A percentile compares a stretch with the other conserved stretches of the same genome.
Conservation (phyloP, 805 yeast genomes). For the Kuraishia ogatae region DNA sequence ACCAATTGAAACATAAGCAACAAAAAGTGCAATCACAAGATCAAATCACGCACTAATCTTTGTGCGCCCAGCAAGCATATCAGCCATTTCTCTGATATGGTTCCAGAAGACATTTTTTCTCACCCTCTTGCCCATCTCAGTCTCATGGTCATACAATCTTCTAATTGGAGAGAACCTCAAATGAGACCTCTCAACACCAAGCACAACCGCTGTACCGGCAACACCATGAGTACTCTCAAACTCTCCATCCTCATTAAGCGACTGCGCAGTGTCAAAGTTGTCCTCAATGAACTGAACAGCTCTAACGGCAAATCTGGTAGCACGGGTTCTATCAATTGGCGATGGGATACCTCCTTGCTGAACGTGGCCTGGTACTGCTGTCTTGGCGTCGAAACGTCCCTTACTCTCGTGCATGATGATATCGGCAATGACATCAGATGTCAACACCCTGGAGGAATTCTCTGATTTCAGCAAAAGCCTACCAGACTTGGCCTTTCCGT, state of each 20-base stretch:
- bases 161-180: constrained; percentile 67
- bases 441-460: constrained; percentile 58
- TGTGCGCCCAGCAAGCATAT: constrained; percentile 72
- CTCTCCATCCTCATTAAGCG: not conserved
- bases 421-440: constrained; percentile 60
- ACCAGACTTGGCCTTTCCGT: constrained; percentile 63
- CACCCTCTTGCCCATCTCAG: constrained; percentile 73
- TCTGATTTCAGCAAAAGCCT: constrained; percentile 60
- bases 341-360: constrained; percentile 80
- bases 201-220: constrained; percentile 60
- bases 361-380: constrained; percentile 82
- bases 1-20: not conserved
- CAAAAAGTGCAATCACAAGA: not conserved
- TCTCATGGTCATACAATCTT: constrained; percentile 78
- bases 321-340: constrained; percentile 69
- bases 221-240: constrained; percentile 11
- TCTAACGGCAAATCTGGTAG: constrained; percentile 61
- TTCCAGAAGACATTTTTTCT: constrained; percentile 87
- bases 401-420: constrained; percentile 55
- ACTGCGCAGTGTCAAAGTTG: constrained; percentile 9
- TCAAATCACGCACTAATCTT: constrained; percentile 5
- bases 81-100: constrained; percentile 65
- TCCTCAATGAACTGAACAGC: constrained; percentile 64
- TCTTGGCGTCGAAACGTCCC: constrained; percentile 64
- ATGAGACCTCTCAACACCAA: constrained; percentile 77